Percentiles rank a stretch among this genome's conserved stretches.
Conservation (phyloP, 2,329 filamentous ascomycete species). For the Aspergillus udagawae region DNA sequence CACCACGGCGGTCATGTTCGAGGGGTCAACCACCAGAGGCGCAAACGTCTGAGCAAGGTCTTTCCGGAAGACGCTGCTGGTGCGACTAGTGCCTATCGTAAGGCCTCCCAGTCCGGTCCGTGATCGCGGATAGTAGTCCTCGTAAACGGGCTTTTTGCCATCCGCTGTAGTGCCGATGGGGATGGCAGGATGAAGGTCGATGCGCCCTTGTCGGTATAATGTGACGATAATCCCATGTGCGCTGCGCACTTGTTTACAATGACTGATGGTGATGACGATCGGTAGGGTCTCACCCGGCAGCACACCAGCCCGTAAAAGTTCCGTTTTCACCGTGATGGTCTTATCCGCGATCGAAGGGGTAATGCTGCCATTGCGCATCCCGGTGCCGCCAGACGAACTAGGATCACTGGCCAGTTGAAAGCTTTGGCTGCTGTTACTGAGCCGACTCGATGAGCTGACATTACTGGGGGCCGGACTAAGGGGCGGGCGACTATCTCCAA, state of each 20-base stretch:
- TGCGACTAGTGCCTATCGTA: slow-evolving; percentile 79
- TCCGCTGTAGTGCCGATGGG: slow-evolving; percentile 59
- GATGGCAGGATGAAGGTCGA: slow-evolving; percentile 70
- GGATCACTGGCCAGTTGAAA: slow-evolving; percentile 50
- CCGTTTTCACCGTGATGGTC: slow-evolving; percentile 81
- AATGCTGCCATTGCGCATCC: slow-evolving; percentile 46
- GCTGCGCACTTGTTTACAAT: slow-evolving; percentile 85
- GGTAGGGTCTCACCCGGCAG: slow-evolving; percentile 80
- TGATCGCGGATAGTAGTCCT: slow-evolving; percentile 83
- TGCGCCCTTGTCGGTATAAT: slow-evolving; percentile 82
- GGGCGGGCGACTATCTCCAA: slow-evolving; percentile 36
- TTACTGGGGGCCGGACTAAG: slow-evolving; percentile 59
- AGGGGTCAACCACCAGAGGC: slow-evolving; percentile 82
- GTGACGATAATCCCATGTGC: slow-evolving; percentile 91
- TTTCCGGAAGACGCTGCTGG: slow-evolving; percentile 90
- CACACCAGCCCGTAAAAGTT: slow-evolving; percentile 76
- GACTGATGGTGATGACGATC: slow-evolving; percentile 75
- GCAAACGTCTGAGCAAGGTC: slow-evolving; percentile 86
- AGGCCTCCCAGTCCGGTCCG: slow-evolving; percentile 81
- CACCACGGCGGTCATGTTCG: slow-evolving; percentile 71
- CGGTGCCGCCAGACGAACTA: slow-evolving; percentile 35
- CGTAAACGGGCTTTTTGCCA: slow-evolving; percentile 66
- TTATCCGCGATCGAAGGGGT: slow-evolving; percentile 60
- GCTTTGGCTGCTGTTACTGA: slow-evolving; percentile 61
- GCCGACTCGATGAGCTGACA: slow-evolving; percentile 65